These are phyloP conservation scores for Polytrichum formosum DNA, from an alignment of 225 moss, liverwort and hornwort genomes.

Conservation along the genomic window DNA sequence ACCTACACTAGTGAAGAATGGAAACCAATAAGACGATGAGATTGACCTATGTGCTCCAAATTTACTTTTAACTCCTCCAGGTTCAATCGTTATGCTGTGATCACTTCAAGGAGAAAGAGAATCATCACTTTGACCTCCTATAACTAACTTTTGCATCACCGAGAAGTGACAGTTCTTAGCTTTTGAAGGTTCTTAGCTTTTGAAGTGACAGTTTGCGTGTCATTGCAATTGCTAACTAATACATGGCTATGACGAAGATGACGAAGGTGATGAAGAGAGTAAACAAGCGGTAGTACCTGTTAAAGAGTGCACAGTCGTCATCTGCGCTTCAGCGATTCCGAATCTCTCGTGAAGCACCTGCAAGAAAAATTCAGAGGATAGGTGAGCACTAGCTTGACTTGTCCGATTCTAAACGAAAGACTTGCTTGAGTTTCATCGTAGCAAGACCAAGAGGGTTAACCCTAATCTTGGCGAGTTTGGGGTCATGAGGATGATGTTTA, in stretches of 20 bases:
- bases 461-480: not conserved
- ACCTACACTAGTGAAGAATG: not conserved
- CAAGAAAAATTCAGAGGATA: not conserved
- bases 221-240: too few species aligned
- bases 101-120: not conserved
- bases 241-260: not conserved
- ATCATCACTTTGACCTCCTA: not conserved
- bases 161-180: too few species aligned
- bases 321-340: conserved; percentile 49
- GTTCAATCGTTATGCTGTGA: too few species aligned
- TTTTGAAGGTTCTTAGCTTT: too few species aligned
- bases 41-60: not conserved
- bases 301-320: conserved; percentile 57
- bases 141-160: too few species aligned
- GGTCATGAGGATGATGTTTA: not conserved
- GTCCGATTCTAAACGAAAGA: not conserved
- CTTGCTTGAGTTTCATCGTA: not conserved
- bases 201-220: too few species aligned
- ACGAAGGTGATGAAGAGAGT: not conserved
- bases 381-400: not conserved
- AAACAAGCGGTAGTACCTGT: conserved; percentile 21
- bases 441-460: too few species aligned
- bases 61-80: not conserved
- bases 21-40: not conserved
- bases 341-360: conserved; percentile 54